Evolutionary conservation across 2,329 filamentous ascomycete species (phyloP).

Genomic region (Dothistroma septosporum): DNA sequence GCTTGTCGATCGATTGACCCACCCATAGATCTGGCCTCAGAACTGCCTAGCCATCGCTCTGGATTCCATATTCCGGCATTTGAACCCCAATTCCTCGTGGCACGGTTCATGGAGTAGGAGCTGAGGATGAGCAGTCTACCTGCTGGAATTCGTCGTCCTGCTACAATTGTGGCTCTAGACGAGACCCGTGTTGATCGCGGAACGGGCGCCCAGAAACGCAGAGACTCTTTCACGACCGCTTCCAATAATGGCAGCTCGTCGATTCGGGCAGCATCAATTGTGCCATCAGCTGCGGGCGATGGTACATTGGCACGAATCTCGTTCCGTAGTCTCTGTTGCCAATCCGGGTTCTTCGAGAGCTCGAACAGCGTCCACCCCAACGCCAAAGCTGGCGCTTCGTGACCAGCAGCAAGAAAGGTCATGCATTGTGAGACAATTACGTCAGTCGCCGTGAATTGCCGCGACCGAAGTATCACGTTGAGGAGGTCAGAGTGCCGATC

Average conservation of each 20-base stretch:
- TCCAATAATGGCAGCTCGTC: background rate
- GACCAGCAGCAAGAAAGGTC: constrained; percentile 70
- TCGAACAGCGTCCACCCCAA: background rate
- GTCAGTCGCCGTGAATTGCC: constrained; percentile 64
- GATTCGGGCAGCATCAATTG: background rate
- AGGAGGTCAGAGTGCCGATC: background rate
- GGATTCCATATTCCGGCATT: constrained; percentile 31
- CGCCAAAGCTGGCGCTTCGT: constrained; percentile 52
- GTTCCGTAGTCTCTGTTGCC: background rate
- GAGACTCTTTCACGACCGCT: background rate
- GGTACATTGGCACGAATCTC: background rate
- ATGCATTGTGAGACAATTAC: constrained; percentile 51
- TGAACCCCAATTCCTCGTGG: constrained; percentile 25
- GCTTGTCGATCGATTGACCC: background rate
- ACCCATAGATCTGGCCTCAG: background rate
- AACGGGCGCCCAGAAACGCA: background rate
- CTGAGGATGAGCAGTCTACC: background rate
- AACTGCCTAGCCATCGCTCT: constrained; percentile 25
- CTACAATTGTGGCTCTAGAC: background rate
- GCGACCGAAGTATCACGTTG: background rate
- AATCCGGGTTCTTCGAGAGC: background rate
- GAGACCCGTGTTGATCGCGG: background rate
- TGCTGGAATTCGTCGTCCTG: background rate
- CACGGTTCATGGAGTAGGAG: background rate
- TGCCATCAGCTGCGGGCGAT: background rate